Base-by-base conservation (phyloP, 192 early-diverging fungal species). In the Coemansia sp. region DNA sequence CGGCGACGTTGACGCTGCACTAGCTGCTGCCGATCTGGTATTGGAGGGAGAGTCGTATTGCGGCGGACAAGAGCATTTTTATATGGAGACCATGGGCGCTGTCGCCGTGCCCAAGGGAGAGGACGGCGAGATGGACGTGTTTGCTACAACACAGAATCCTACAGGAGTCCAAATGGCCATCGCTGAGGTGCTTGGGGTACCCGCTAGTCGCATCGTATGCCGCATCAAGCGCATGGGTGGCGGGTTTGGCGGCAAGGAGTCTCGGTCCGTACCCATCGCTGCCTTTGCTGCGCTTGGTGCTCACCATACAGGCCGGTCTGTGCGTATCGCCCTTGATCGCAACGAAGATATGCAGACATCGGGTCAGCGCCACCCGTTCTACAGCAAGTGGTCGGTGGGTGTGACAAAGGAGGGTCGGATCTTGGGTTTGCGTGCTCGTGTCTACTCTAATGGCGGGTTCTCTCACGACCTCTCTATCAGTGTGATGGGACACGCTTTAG, bases 211-310 rank as follows among this genome's bases (percentile, higher is more conserved):
- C 65, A 66, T 96, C 55, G 82, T 88, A 46, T 88, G 87, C 72
- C 88, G 88, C 39, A 91, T 93, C 53, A 94, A 94, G 84, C 89
- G 94, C 50, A 67, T 96, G 49, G 94, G 94, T 62, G 94, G 94
- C 47, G 94, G 92, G 14, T 96, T 96, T 73, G 94, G 94, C 60
- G 94, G 91, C 59, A 91, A 91, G 62, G 86, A 90, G 64, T 85
- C 87, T 44, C 85, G 92, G n/a, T 86, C 90, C 3, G 84, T 87
- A 23, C 85, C 87, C 46, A 69, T 96, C 17, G 63, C 88, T 28
- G 85, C 88, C 9, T 88, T 86, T 33, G 73, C 91, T 33, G 85
- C 92, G 3, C 84, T 95, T 52, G 92, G 88, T 7, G 86, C 92
- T 2, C 78, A 89, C 63, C 90, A 93, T 47, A 77, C 85, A 5